phyloP scores from a whole-genome alignment of 2,329 filamentous ascomycete genomes.

The Neonectria coccinea region DNA sequence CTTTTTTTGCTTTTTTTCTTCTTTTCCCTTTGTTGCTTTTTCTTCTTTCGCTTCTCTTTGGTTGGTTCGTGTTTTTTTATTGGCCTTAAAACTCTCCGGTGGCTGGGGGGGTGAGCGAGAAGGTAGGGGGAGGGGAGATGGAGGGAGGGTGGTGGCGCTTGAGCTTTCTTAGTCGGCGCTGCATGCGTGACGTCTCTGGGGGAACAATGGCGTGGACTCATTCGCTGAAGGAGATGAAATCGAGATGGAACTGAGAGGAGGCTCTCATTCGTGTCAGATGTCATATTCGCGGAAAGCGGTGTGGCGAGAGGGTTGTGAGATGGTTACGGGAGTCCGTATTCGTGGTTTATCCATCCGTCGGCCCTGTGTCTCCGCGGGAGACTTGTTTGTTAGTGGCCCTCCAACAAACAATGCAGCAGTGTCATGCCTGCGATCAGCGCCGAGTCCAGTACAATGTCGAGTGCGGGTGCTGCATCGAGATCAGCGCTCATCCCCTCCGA shows the following conservation, averaged over 20 bases:
- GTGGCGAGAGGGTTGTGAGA: slow-evolving; percentile 10
- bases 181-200: slow-evolving; percentile 32
- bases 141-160: background rate
- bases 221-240: slow-evolving; percentile 2
- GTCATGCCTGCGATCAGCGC: background rate
- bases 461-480: background rate
- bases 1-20: slow-evolving; percentile 26
- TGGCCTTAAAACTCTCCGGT: background rate
- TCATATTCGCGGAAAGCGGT: slow-evolving; percentile 15
- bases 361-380: too few relatives aligned
- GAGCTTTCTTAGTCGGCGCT: slow-evolving; percentile 12
- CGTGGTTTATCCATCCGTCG: too few relatives aligned
- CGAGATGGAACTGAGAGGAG: background rate
- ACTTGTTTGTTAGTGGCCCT: too few relatives aligned
- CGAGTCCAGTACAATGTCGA: background rate
- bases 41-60: background rate
- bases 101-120: background rate
- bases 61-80: background rate
- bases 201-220: background rate
- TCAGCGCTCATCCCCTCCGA: background rate
- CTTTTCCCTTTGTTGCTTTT: slow-evolving; percentile 13
- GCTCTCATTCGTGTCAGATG: slow-evolving; percentile 4
- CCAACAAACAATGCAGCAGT: background rate
- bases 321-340: background rate
- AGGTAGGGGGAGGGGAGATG: background rate